Conservation (phyloP, 768 basidiomycete genomes). For the Pholiota conissans region DNA sequence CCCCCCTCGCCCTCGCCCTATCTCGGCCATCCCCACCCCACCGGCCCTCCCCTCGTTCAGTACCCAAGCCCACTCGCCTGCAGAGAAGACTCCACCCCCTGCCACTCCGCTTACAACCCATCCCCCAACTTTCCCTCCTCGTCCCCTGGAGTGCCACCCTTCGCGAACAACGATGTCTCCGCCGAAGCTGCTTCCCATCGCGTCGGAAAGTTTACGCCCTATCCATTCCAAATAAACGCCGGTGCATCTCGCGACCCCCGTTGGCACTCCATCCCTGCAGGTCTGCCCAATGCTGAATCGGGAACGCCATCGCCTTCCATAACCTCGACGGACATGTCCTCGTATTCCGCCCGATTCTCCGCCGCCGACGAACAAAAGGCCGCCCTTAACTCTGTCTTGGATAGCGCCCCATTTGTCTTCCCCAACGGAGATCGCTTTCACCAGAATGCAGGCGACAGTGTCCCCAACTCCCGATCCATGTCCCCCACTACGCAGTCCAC, state of each 20-base stretch:
- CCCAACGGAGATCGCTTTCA: conserved; percentile 24
- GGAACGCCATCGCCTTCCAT: conserved; percentile 49
- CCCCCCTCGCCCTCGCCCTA: conserved; percentile 49
- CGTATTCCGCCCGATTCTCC: conserved; percentile 26
- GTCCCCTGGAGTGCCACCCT: conserved; percentile 45
- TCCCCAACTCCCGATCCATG: conserved; percentile 61
- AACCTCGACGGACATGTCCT: conserved; percentile 33
- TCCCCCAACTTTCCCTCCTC: conserved; percentile 31
- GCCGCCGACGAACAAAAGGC: conserved; percentile 28
- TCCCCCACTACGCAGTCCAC: conserved; percentile 67
- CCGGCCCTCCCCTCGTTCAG: conserved; percentile 28
- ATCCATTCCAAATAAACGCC: conserved; percentile 40
- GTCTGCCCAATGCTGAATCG: conserved; percentile 40
- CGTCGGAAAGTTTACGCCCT: conserved; percentile 52
- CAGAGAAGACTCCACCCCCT: conserved; percentile 47
- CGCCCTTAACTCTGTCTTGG: conserved; percentile 21
- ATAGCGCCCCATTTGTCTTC: conserved; percentile 27
- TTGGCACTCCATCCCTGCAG: conserved; percentile 40
- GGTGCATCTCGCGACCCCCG: conserved; percentile 36
- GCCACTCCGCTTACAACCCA: conserved; percentile 45
- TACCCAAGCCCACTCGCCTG: conserved; percentile 45
- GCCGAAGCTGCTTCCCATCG: conserved; percentile 38
- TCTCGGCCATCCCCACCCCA: conserved; percentile 27
- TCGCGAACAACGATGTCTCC: conserved; percentile 16
- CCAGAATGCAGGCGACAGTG: conserved; percentile 18